Evolutionary conservation across 2,329 filamentous ascomycete species (phyloP), one percentile per base, ranked within the genome.

Genomic region (Apiospora saccharicola): DNA sequence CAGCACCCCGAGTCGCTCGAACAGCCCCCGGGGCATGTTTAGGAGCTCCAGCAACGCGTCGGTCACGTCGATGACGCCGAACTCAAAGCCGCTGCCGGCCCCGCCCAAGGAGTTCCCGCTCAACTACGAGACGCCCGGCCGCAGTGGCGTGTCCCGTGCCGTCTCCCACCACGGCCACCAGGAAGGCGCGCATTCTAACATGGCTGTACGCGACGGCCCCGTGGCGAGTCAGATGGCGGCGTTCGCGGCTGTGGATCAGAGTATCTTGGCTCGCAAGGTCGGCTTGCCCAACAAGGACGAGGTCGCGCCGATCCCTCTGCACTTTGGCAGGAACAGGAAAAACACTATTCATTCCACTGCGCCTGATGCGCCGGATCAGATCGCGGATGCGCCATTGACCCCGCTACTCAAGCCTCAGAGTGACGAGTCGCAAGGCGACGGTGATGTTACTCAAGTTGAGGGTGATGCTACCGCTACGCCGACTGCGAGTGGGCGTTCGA

Each of bases 171-270:
- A 75, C 57, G 83, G 82, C 71, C 57, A 77, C 22, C 79, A 77
- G 19, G 79, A 80, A 30, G 77, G 76, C 8, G 44, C 16, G 19
- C 22, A 22, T 19, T 73, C 77, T 4, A 75, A 75, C 19, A 72
- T 76, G 8, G 75, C 80, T 7, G 76, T 74, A 13, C 74, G 76
- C 19, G 81, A 81, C 46, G 79, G 80, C 16, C 77, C 83, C 3
- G 81, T 87, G 3, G 82, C 83, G 14, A 88, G 85, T 74, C 89
- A 91, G 76, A 84, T 85, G 53, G 88, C 88, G 12, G 89, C 89
- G 0, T 92, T 91, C 80, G 87, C 89, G n/a, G 90, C 89, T 1
- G 85, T 91, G 30, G 90, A 92, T 72, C 90, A 91, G 78, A 88
- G 86, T 68, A 91, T 91, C 67, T 83, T 92, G 0, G 84, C 87